Evolutionary conservation across 2,329 filamentous ascomycete genomes (phyloP).

Genomic region (Phaeosphaeriaceae sp.): DNA sequence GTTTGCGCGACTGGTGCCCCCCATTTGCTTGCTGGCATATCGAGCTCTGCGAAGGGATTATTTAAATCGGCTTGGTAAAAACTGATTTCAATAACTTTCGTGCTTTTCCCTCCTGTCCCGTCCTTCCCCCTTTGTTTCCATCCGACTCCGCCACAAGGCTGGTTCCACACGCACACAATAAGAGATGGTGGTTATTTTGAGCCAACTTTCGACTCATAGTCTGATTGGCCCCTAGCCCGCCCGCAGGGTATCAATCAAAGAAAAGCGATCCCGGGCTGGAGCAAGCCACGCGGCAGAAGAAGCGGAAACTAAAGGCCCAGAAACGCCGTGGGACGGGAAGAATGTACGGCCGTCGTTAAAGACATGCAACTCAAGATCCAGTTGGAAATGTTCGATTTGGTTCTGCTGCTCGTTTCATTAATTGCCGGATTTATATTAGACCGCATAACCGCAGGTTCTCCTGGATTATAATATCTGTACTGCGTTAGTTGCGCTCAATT

Average conservation of each 20-base stretch:
- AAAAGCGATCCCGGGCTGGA: slow-evolving; percentile 38
- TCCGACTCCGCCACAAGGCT: not conserved
- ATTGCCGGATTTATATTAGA: slow-evolving; percentile 69
- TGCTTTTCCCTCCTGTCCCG: too few species aligned
- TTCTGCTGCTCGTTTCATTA: slow-evolving; percentile 49
- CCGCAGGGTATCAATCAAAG: slow-evolving; percentile 47
- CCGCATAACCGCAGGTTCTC: slow-evolving; percentile 97
- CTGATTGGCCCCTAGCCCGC: slow-evolving; percentile 29
- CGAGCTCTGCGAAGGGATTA: not conserved
- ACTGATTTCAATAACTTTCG: not conserved
- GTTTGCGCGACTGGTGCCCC: not conserved
- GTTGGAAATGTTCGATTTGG: slow-evolving; percentile 35
- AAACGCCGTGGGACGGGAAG: slow-evolving; percentile 46
- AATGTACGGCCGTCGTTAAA: slow-evolving; percentile 37
- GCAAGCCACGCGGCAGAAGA: slow-evolving; percentile 39
- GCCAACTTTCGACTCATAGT: not conserved
- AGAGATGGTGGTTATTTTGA: not conserved
- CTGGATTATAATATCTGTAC: slow-evolving; percentile 96
- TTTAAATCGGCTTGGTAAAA: not conserved
- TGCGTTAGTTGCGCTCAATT: slow-evolving; percentile 50
- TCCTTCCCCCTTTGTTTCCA: not conserved
- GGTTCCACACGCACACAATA: slow-evolving; percentile 1
- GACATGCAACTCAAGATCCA: slow-evolving; percentile 46
- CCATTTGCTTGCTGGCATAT: not conserved
- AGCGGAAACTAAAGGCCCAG: slow-evolving; percentile 43